A percentile compares a stretch with the other conserved stretches of the same genome.
phyloP scores from a whole-genome alignment of 371 early-diverging fungal species.

The Haplosporangium sp. region DNA sequence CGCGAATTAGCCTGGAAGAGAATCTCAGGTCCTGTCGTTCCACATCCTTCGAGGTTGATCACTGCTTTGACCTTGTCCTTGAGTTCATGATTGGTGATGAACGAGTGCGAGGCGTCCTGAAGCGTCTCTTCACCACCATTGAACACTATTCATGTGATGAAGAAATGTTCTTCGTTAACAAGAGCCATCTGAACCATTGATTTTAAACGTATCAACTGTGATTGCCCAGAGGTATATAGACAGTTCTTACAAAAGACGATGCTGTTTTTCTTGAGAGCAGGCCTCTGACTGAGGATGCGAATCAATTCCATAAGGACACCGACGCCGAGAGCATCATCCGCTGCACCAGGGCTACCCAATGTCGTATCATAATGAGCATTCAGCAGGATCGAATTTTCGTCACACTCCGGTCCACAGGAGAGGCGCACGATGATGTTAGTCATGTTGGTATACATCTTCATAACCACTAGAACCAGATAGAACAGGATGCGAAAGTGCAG shows the following conservation, averaged over 20 bases:
- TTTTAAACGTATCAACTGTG: not conserved
- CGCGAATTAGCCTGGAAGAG: constrained; percentile 82
- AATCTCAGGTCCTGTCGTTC: constrained; percentile 76
- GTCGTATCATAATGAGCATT: constrained; percentile 82
- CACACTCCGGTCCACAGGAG: constrained; percentile 74
- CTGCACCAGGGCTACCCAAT: constrained; percentile 68
- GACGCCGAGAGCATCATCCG: constrained; percentile 77
- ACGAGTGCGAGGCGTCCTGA: constrained; percentile 83
- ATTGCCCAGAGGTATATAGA: not conserved
- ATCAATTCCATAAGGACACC: constrained; percentile 81
- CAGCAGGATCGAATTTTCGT: constrained; percentile 73
- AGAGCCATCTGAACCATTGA: not conserved
- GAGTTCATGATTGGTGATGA: constrained; percentile 73
- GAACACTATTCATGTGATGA: constrained; percentile 60
- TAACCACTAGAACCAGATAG: constrained; percentile 59
- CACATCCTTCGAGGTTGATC: constrained; percentile 82
- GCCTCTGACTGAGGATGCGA: constrained; percentile 68
- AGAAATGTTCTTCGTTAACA: constrained; percentile 9
- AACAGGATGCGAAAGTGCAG: not conserved
- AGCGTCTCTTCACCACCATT: constrained; percentile 86
- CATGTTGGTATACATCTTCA: constrained; percentile 75
- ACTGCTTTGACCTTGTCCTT: constrained; percentile 72
- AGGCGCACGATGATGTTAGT: constrained; percentile 81
- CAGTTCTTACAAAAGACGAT: constrained; percentile 68
- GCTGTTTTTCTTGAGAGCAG: constrained; percentile 62